phyloP scores from a whole-genome alignment of 2,329 filamentous ascomycete genomes.

The Plenodomus biglobosus region DNA sequence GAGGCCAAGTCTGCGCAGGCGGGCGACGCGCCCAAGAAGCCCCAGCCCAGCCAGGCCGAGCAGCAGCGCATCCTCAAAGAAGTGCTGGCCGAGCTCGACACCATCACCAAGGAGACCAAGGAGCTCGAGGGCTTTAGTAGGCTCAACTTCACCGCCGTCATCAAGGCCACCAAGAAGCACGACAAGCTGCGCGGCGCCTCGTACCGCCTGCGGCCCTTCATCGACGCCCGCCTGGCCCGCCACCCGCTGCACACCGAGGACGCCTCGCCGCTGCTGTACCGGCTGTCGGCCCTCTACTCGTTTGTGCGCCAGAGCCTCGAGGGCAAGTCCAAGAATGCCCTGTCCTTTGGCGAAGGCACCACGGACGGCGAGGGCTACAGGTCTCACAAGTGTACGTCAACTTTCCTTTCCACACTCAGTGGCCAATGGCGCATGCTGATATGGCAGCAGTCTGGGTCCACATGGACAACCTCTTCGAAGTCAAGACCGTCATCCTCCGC shows the following conservation, averaged over 20 bases:
- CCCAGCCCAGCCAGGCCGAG: constrained; percentile 44
- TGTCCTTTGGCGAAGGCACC: constrained; percentile 49
- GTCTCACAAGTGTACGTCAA: constrained; percentile 75
- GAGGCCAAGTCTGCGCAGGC: constrained; percentile 17
- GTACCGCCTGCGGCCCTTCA: constrained; percentile 87
- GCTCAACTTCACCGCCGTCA: constrained; percentile 95
- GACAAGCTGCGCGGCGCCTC: constrained; percentile 85
- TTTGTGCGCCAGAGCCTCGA: constrained; percentile 85
- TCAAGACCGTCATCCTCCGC: constrained; percentile 92
- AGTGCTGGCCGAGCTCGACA: constrained; percentile 77
- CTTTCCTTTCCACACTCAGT: no score
- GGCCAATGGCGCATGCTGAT: constrained; percentile 35
- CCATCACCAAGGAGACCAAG: constrained; percentile 85
- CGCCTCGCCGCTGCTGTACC: constrained; percentile 84
- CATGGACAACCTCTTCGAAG: constrained; percentile 89
- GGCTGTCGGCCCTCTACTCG: constrained; percentile 92
- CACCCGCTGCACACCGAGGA: constrained; percentile 94
- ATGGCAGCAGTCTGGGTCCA: constrained; percentile 81
- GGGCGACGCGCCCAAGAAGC: constrained; percentile 26
- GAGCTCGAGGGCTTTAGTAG: constrained; percentile 94
- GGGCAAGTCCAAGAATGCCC: constrained; percentile 50
- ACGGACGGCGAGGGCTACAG: constrained; percentile 67
- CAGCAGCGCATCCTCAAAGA: constrained; percentile 62
- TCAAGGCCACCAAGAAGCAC: constrained; percentile 99
- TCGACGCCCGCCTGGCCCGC: constrained; percentile 85